Percentiles rank a stretch among this genome's conserved stretches.
These are phyloP conservation scores for Boletus reticuloceps DNA, from an alignment of 768 basidiomycete genomes.

Conservation along the genomic window DNA sequence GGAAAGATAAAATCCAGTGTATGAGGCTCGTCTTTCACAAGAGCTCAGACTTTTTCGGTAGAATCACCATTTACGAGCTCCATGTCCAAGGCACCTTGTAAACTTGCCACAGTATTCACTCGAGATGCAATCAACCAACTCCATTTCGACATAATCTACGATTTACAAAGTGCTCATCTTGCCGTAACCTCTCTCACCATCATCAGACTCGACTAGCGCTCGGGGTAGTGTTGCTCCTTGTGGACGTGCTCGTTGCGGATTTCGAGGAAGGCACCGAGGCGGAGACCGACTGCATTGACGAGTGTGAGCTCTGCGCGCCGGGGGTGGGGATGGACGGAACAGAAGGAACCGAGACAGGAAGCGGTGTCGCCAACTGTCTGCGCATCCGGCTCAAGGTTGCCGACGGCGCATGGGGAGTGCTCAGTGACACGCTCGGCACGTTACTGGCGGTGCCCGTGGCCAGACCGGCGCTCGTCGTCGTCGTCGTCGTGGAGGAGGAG, in stretches of 20 bases:
- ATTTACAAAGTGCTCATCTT: conserved; percentile 2
- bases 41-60: conserved; percentile 85
- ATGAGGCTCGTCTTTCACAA: conserved; percentile 73
- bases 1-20: conserved; percentile 32
- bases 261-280: neutral
- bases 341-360: neutral
- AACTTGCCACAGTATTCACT: conserved; percentile 3
- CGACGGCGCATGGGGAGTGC: neutral
- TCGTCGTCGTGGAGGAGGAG: neutral
- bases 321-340: neutral
- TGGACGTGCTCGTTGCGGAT: neutral
- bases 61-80: conserved; percentile 73
- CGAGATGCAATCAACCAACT: conserved; percentile 27
- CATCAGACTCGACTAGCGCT: neutral
- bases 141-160: conserved; percentile 23
- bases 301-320: neutral
- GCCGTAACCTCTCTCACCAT: neutral
- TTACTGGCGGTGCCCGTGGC: neutral
- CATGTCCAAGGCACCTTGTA: conserved; percentile 27
- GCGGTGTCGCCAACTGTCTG: conserved; percentile 7
- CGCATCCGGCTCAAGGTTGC: neutral
- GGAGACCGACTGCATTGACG: neutral
- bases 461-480: neutral
- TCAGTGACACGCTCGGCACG: neutral
- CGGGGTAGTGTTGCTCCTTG: neutral